Conservation (phyloP, 306 rosid species). For the Dalbergia cochinchinensis region DNA sequence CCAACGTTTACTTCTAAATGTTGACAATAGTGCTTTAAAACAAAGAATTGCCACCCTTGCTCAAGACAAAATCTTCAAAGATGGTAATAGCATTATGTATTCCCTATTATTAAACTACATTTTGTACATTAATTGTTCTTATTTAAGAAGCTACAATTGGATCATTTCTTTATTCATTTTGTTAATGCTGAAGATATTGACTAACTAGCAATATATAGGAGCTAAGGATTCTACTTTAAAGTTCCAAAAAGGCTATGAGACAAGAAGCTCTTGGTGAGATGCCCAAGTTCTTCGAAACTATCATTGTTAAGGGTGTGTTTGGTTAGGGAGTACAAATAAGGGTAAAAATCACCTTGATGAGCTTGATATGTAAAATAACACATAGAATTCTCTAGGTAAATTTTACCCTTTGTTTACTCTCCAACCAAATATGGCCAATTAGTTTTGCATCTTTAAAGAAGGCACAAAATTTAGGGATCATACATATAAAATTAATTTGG, state of each 20-base stretch:
- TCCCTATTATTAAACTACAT: constrained; percentile 7
- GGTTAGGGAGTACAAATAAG: no score
- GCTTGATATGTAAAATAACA: no score
- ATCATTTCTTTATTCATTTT: background rate
- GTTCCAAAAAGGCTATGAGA: background rate
- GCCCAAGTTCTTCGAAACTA: background rate
- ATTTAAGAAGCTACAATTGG: background rate
- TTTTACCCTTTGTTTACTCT: no score
- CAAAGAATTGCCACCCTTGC: constrained; percentile 96
- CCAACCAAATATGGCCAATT: background rate
- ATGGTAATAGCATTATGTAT: constrained; percentile 60
- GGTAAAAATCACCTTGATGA: no score
- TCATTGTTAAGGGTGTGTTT: background rate
- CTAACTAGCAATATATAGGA: constrained; percentile 5
- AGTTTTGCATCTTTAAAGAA: background rate
- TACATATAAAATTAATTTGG: background rate
- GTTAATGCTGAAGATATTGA: constrained; percentile 10
- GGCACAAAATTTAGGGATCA: background rate
- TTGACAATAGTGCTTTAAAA: constrained; percentile 95
- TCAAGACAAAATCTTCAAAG: constrained; percentile 96
- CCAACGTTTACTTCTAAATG: constrained; percentile 91
- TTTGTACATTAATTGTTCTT: background rate
- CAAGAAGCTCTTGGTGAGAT: background rate
- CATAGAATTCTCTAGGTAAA: no score
- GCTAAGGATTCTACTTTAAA: background rate